phyloP scores from a whole-genome alignment of 2,329 filamentous ascomycete genomes.

The Pseudocercospora ulei region DNA sequence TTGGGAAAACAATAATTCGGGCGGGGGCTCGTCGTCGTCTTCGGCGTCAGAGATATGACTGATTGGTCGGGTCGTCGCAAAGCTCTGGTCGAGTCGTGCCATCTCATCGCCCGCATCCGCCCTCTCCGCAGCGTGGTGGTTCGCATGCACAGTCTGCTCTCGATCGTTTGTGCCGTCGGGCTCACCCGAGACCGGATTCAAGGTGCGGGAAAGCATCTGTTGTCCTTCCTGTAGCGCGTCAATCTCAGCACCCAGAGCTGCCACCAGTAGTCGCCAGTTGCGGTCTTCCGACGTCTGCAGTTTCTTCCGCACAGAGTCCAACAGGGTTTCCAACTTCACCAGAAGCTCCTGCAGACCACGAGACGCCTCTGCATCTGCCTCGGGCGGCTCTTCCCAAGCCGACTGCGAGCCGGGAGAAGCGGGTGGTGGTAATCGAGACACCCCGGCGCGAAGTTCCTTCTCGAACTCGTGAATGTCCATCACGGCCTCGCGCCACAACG shows the following conservation, averaged over 20 bases:
- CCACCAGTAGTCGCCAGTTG: constrained; percentile 65
- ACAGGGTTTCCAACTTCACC: constrained; percentile 48
- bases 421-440: constrained; percentile 36
- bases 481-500: constrained; percentile 56
- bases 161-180: neutral
- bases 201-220: constrained; percentile 44
- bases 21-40: constrained; percentile 41
- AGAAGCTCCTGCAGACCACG: constrained; percentile 36
- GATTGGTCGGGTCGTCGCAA: constrained; percentile 28
- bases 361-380: constrained; percentile 4
- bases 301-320: constrained; percentile 48
- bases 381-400: constrained; percentile 27
- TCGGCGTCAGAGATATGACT: constrained; percentile 26
- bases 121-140: constrained; percentile 10
- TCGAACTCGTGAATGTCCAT: constrained; percentile 56
- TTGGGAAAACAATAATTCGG: constrained; percentile 43
- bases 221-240: constrained; percentile 56
- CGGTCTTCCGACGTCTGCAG: constrained; percentile 50
- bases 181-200: constrained; percentile 20
- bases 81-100: constrained; percentile 31
- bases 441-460: constrained; percentile 48
- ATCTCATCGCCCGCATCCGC: constrained; percentile 26
- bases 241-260: constrained; percentile 63
- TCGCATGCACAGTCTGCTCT: constrained; percentile 13
- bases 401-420: constrained; percentile 23